Base-by-base conservation (phyloP, 805 yeast species). In the Yamadazyma olivae region DNA sequence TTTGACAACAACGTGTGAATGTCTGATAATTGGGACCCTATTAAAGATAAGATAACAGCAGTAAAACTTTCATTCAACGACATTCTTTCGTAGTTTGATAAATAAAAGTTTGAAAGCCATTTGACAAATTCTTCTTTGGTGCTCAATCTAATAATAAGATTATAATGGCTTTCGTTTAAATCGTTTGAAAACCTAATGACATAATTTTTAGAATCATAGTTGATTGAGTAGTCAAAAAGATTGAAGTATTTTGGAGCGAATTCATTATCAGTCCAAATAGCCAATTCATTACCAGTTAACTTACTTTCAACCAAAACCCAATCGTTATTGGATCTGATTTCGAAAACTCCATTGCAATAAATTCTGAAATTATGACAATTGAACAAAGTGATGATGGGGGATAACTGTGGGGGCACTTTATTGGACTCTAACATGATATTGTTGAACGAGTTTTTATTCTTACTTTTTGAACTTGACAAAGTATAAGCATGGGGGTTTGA, bases 331-430 rank as follows among this genome's bases (percentile, higher is more conserved):
- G 15, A 48, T 38, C 16, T 40, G 28, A 14, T 49, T 52, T n/a
- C 51, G 49, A 21, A 56, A 61, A 57, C 48, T 15, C 85, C 83
- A 35, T 70, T 75, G 30, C 64, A 68, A 55, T 87, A 86, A 6
- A 75, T 67, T 32, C 95, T 69, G 17, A 77, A 70, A 43, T 77
- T 77, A 51, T 87, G 95, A 14, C 89, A 79, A 30, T 75, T 74
- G 37, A 84, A 66, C 45, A 87, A 67, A 15, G 86, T 80, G 25
- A 86, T 74, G 8, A 84, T 71, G 0, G 95, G 95, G 12, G 77
- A 59, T 52, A 87, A 66, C 51, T 85, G 91, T 12, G 76, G 75
- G 0, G 89, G 84, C 23, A 65, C 50, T 20, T 48, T 50, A 18
- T 35, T 32, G 13, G 25, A 28, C 2, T 33, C 24, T 6, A n/a